Evolutionary conservation across 2,329 filamentous ascomycete genomes (phyloP).

Genomic region (Fusarium sp.): DNA sequence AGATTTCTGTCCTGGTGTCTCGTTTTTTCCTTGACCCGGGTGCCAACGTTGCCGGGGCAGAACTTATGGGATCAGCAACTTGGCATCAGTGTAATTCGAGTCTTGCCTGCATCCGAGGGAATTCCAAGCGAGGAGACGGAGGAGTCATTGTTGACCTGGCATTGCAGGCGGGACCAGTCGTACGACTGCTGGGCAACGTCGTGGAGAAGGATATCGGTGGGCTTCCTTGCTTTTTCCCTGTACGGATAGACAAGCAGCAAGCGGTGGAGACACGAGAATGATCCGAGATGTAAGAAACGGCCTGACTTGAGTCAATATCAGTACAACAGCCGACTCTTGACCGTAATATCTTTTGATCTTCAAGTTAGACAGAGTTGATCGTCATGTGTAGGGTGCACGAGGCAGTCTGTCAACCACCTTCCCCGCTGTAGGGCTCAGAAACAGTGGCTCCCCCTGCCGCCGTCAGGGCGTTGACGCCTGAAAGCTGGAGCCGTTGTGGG

Average conservation of each 20-base stretch:
- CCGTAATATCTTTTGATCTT: neutral
- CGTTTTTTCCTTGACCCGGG: too few relatives aligned
- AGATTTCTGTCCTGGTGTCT: too few relatives aligned
- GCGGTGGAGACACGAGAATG: neutral
- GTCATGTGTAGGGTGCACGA: neutral
- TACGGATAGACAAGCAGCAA: neutral
- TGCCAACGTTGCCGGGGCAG: neutral
- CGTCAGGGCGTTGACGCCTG: conserved; percentile 6
- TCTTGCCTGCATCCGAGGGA: neutral
- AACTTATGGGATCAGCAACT: neutral
- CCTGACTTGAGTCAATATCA: neutral
- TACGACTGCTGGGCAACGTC: neutral
- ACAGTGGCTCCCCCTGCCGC: neutral
- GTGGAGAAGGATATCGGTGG: neutral
- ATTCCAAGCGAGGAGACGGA: neutral
- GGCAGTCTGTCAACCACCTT: neutral
- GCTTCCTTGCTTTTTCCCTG: neutral
- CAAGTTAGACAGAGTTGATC: neutral
- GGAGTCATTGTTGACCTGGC: neutral
- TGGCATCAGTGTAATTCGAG: neutral
- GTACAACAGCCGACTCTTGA: neutral
- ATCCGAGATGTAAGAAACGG: neutral
- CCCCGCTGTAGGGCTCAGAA: neutral
- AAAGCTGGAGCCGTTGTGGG: conserved; percentile 30
- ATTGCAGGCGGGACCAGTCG: conserved; percentile 1